Evolutionary conservation across 129 eudicot species (phyloP).

Genomic region (Ambrosia trifida): DNA sequence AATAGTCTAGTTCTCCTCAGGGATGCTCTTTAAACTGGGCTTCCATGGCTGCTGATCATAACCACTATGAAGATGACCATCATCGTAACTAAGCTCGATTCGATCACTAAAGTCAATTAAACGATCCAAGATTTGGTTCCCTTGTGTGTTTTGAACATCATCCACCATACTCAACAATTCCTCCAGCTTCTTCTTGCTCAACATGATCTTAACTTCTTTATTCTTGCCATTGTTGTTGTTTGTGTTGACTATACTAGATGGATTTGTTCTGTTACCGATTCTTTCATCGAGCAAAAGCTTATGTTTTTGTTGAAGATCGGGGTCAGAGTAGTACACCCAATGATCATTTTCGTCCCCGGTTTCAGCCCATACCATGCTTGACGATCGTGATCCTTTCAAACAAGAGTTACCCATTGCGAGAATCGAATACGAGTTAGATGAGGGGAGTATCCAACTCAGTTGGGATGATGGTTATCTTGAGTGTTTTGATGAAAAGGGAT

Average conservation of each 20-base stretch:
- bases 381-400: constrained; percentile 36
- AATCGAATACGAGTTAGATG: background rate
- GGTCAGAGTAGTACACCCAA: constrained; percentile 31
- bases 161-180: constrained; percentile 36
- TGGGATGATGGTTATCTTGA: background rate
- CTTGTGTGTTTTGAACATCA: constrained; percentile 31
- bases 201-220: constrained; percentile 45
- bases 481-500: background rate
- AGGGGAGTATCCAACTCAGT: background rate
- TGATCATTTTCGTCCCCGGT: constrained; percentile 33
- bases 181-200: constrained; percentile 44
- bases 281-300: constrained; percentile 22
- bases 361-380: constrained; percentile 37
- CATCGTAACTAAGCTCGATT: background rate
- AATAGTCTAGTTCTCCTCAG: constrained; percentile 32
- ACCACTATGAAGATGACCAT: constrained; percentile 19
- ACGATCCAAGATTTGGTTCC: constrained; percentile 36
- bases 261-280: background rate
- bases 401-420: constrained; percentile 43
- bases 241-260: background rate
- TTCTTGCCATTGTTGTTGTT: constrained; percentile 29
- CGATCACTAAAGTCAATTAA: constrained; percentile 33
- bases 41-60: constrained; percentile 47
- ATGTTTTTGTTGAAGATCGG: constrained; percentile 29
- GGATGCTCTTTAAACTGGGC: constrained; percentile 42